phyloP scores from a whole-genome alignment of 2,329 filamentous ascomycete species.

The Aspergillus caelatus region DNA sequence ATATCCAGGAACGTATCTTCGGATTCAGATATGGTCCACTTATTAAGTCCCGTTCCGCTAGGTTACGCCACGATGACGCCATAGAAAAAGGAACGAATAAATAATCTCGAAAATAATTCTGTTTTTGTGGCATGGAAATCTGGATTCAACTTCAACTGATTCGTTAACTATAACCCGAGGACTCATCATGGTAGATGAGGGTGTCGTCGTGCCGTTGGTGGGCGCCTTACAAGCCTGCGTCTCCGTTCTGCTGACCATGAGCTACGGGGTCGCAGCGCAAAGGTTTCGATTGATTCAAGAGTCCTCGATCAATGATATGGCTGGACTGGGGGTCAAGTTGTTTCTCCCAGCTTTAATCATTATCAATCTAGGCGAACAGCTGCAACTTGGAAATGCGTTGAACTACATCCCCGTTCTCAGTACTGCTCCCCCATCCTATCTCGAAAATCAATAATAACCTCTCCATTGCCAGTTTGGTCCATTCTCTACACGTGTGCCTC shows the following conservation, averaged over 20 bases:
- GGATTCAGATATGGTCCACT: background rate
- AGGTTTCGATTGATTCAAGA: slow-evolving; percentile 54
- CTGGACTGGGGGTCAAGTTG: slow-evolving; percentile 55
- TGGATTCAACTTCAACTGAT: background rate
- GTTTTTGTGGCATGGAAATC: background rate
- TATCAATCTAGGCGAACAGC: slow-evolving; percentile 55
- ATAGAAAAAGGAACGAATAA: slow-evolving; percentile 2
- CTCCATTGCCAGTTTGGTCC: slow-evolving; percentile 51
- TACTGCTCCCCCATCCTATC: slow-evolving; percentile 25
- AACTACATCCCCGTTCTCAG: slow-evolving; percentile 54
- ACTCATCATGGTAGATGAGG: slow-evolving; percentile 15
- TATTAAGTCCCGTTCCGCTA: background rate
- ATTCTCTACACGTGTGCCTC: slow-evolving; percentile 54
- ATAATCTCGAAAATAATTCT: background rate
- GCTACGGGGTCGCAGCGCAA: slow-evolving; percentile 54
- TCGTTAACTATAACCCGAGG: background rate
- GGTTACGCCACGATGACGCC: slow-evolving; percentile 13
- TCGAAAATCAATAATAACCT: background rate
- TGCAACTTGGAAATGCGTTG: slow-evolving; percentile 50
- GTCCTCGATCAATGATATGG: slow-evolving; percentile 55
- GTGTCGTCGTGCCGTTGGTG: slow-evolving; percentile 44
- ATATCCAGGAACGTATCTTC: background rate
- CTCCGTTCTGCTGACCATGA: slow-evolving; percentile 58
- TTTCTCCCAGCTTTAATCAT: slow-evolving; percentile 59
- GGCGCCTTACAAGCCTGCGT: slow-evolving; percentile 59